Evolutionary conservation across 495 filamentous ascomycete genomes (phyloP), one percentile per base, ranked within the genome.

Genomic region (Xylona heveae): DNA sequence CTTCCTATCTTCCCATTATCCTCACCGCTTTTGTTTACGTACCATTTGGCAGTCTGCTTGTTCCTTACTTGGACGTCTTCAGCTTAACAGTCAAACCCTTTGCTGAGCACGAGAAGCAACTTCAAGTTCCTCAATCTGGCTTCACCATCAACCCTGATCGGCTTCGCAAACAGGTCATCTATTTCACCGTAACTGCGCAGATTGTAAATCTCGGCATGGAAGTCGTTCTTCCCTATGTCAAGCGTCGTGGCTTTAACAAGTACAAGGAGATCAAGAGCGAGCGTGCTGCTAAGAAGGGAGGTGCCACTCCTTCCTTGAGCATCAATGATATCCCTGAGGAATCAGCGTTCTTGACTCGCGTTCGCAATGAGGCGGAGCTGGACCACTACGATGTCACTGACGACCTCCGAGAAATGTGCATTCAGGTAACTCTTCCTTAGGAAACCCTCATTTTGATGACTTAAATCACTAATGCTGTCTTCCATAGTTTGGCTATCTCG

Each of bases 1-100:
- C 82, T 8, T 94, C 88, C 0, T 97, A 95, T 46, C 67, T 93
- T 3, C 77, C 81, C 0, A 70, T 97, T 19, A 75, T 91, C 51
- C 58, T 97, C 9, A 95, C 88, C 0, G 83, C 88, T 5, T 97
- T 97, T 47, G 74, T 97, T 34, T 97, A 97, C 42, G 78, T 97
- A 16, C 90, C 88, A 0, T 97, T 94, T 49, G 88, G 78, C 5
- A 73, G 68, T 41, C 41, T 78, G 21, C 71, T 97, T 33, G 78
- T 92, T 1, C 88, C 88, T 0, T 77, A 94, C 39, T 65, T 97
- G 8, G 78, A 94, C 43, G 51, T 95, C 31, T 90, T 94, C 55
- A 67, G 66, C 35, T 43, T 83, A 23, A 80, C 79, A 0, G 71
- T 79, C 1, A 68, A 66, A 34, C 72, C 71, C 2, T 78, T 90